A percentile compares a stretch with the other conserved stretches of the same genome.
phyloP scores from a whole-genome alignment of 2,329 filamentous ascomycete genomes.

The Ceratocystis eucalypticola region DNA sequence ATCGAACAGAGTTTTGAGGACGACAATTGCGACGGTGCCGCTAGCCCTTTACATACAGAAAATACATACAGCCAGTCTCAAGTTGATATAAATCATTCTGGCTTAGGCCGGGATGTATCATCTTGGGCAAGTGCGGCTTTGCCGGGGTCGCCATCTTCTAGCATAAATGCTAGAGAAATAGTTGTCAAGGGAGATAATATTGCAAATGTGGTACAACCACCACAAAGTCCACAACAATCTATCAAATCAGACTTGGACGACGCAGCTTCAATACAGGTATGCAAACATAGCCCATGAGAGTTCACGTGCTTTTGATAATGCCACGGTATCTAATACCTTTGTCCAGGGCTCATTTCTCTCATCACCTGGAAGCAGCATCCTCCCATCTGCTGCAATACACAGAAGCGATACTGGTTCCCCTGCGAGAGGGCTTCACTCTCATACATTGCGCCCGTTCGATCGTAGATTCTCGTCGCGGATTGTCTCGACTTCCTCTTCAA shows the following conservation, averaged over 20 bases:
- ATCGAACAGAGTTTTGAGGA: background rate
- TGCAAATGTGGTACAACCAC: constrained; percentile 28
- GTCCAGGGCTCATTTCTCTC: constrained; percentile 45
- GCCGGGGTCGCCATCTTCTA: background rate
- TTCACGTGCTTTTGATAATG: background rate
- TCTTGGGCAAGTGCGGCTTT: background rate
- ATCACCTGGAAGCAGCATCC: constrained; percentile 60
- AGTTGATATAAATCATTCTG: background rate
- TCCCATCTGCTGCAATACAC: constrained; percentile 55
- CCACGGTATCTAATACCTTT: background rate
- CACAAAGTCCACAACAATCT: constrained; percentile 55
- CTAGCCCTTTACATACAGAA: background rate
- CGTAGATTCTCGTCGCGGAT: constrained; percentile 84
- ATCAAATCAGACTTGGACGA: constrained; percentile 65
- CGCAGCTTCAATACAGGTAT: constrained; percentile 68
- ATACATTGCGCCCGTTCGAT: constrained; percentile 85
- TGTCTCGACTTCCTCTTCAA: constrained; percentile 41
- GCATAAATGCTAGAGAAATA: background rate
- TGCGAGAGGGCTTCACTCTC: constrained; percentile 32
- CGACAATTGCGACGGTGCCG: background rate
- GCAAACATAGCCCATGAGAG: constrained; percentile 26
- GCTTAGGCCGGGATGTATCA: background rate
- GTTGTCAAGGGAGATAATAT: background rate
- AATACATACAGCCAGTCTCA: constrained; percentile 27
- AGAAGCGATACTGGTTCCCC: constrained; percentile 49